Base-by-base conservation (phyloP, 768 basidiomycete genomes). In the Suillus hirtellus region DNA sequence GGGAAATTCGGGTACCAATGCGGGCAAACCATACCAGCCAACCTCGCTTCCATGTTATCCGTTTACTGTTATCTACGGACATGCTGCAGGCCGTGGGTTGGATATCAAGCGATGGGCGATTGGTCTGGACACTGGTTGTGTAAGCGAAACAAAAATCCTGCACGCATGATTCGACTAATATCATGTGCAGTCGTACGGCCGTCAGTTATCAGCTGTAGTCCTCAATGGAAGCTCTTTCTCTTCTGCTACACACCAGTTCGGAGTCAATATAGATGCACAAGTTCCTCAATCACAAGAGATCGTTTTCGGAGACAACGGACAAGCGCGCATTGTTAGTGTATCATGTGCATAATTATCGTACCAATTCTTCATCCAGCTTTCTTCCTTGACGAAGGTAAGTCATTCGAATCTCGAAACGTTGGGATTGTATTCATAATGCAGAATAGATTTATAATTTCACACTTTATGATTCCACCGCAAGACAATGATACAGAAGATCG, bases 121-220 rank as follows among this genome's bases (percentile, higher is more conserved):
- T 65, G 96, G 96, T 2, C 75, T 96, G 42, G 96, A 99, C 73
- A 83, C 90, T 0, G 95, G 92, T 12, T 96, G 95, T 70, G 91
- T 94, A 72, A 73, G 88, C 79, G 49, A 54, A 59, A 44, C 21
- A 11, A 34, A 31, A 43, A 53, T 19, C 34, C 9, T n/a, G 27
- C 35, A 53, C 27, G 21, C 53, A 59, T 63, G 15, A 64, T 68
- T 43, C 61, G 61, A 46, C 10, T 54, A 37, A 63, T 34, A 15
- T 50, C 19, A 42, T 27, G 19, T 60, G 43, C 37, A 86, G 82
- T 78, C 86, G 49, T 89, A 93, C 69, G 83, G 85, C 8, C 79
- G 82, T 46, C 76, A 78, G 44, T 72, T 95, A 58, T 86, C 89
- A 5, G 89, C 91, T 4, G 75, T 94, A 49, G 77, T 95, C n/a